Evolutionary conservation across 352 stramenopile genomes (phyloP).

Genomic region (Globisporangium megalacanthum): DNA sequence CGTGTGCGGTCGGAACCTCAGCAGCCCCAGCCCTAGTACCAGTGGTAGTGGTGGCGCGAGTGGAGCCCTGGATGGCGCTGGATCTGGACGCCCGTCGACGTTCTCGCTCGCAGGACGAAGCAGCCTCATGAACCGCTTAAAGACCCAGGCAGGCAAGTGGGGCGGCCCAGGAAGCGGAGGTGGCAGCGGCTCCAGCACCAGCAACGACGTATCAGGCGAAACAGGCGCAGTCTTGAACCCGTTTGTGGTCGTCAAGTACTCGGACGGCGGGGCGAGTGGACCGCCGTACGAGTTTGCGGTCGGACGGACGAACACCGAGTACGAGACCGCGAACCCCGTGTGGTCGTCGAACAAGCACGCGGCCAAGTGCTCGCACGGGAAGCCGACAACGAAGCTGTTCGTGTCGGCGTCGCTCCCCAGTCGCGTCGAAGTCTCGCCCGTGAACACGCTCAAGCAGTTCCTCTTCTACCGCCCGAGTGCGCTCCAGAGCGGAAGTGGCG

Average conservation of each 20-base stretch:
- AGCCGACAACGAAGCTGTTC: conserved; percentile 54
- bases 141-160: conserved; percentile 58
- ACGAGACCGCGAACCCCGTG: conserved; percentile 56
- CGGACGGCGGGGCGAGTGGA: conserved; percentile 31
- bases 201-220: conserved; percentile 11
- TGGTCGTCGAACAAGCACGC: conserved; percentile 70
- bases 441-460: conserved; percentile 76
- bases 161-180: conserved; percentile 23
- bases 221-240: conserved; percentile 30
- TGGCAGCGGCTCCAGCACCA: conserved; percentile 17
- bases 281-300: conserved; percentile 49
- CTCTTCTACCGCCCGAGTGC: conserved; percentile 57
- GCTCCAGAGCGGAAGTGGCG: conserved; percentile 18
- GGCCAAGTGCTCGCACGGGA: conserved; percentile 57
- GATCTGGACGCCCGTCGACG: conserved; percentile 26
- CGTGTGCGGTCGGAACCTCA: conserved; percentile 51
- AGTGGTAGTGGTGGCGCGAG: conserved; percentile 7
- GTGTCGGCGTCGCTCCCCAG: conserved; percentile 50
- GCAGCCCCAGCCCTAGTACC: not conserved
- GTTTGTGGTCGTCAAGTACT: conserved; percentile 74
- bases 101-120: conserved; percentile 45
- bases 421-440: conserved; percentile 49
- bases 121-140: conserved; percentile 66
- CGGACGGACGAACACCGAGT: conserved; percentile 84
- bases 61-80: not conserved